These are phyloP conservation scores for Phlebiopsis flavidoalba DNA, from an alignment of 768 basidiomycete species.

Conservation along the genomic window DNA sequence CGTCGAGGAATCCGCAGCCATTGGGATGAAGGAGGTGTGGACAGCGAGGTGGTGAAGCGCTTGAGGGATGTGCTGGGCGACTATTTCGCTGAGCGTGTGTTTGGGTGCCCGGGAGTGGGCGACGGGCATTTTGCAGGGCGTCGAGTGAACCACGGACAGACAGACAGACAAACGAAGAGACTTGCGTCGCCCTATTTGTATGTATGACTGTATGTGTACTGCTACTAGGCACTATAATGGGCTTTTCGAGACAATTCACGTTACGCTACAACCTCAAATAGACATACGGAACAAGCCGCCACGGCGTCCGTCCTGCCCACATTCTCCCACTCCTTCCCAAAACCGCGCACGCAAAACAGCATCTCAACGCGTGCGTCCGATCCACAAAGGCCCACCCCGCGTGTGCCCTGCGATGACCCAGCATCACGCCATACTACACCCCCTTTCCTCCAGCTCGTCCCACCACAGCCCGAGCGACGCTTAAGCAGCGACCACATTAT, in stretches of 20 bases:
- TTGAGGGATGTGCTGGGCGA: slow-evolving; percentile 55
- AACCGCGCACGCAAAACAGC: slow-evolving; percentile 1
- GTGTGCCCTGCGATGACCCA: background rate
- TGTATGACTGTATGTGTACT: background rate
- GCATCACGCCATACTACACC: background rate
- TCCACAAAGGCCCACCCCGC: background rate
- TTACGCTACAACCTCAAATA: background rate
- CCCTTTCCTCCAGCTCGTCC: background rate
- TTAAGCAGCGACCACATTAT: slow-evolving; percentile 1
- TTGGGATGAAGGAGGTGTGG: slow-evolving; percentile 47
- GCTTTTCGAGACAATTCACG: background rate
- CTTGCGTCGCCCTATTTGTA: background rate
- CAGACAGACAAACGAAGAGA: too few species aligned
- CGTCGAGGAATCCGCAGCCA: slow-evolving; percentile 53
- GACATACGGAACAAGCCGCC: slow-evolving; percentile 8
- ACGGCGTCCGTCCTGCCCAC: slow-evolving; percentile 7
- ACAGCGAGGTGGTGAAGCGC: slow-evolving; percentile 36
- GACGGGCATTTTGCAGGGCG: slow-evolving; percentile 38
- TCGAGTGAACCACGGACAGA: background rate
- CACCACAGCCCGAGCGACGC: background rate
- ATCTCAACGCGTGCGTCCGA: slow-evolving; percentile 1
- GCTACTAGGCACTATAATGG: background rate
- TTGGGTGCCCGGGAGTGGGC: slow-evolving; percentile 64
- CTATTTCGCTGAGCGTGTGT: slow-evolving; percentile 52
- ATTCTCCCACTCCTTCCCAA: slow-evolving; percentile 3